Evolutionary conservation across 1,284 basidiomycete species (phyloP), one percentile per base, ranked within the genome.

Genomic region (Ustilago trichophora): DNA sequence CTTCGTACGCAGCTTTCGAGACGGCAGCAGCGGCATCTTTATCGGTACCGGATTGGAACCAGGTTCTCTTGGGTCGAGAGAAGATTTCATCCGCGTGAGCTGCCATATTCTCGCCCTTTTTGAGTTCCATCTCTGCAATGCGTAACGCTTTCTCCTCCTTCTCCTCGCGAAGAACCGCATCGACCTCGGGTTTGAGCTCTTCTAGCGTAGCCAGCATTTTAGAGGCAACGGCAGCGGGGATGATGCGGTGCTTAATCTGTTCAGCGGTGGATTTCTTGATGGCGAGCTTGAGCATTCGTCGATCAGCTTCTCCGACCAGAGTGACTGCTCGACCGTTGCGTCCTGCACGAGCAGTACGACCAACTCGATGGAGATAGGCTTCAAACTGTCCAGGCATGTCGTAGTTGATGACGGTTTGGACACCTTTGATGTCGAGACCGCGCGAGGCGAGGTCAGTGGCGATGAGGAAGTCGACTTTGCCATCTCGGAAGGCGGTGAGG

Each of bases 341-440:
- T 2, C 66, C 66, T 9, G 69, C 69, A 42, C 44, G 49, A 35
- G 71, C 71, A 15, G 66, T 70, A 32, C 66, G 59, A n/a, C 94
- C 95, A 74, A 98, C 97, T 82, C 96, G 90, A 83, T 98, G 95
- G 45, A 97, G 91, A 78, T 98, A 98, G 45, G 90, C 91, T 82
- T 98, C 95, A 81, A 99, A 98, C 21, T 90, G 91, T 69, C 88
- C 89, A 6, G 93, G 88, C 93, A 98, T 98, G 83, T 96, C 92
- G 85, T 89, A 98, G 83, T 98, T 98, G 86, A 98, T 89, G 66
- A 98, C 95, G 48, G 97, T 85, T 58, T 89, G 91, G 57, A 98
- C 94, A 81, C 98, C 92, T 63, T 93, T 91, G 13, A 98, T 92
- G 84, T 99, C 96, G 80, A 98, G 95, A 87, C 95, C 95, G 80